phyloP scores from a whole-genome alignment of 129 eudicot species.

The Kitagawia praeruptora region DNA sequence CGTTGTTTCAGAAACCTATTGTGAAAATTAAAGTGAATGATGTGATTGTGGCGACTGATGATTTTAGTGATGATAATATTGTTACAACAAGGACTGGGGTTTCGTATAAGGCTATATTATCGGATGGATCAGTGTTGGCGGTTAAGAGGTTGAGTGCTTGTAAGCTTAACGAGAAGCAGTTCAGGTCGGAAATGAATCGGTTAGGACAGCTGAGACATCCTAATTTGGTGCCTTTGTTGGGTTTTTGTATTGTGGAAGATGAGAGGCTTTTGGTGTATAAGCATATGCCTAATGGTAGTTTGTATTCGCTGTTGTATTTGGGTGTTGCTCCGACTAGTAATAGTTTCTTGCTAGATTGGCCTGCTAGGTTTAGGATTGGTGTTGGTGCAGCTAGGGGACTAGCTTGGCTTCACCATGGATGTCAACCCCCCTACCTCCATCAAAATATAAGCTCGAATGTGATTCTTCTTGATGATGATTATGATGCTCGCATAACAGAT shows the following conservation, averaged over 20 bases:
- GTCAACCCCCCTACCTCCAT: constrained; percentile 51
- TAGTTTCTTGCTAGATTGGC: constrained; percentile 38
- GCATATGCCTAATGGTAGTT: constrained; percentile 50
- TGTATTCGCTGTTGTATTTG: constrained; percentile 29
- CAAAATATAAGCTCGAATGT: constrained; percentile 51
- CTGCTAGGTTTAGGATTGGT: constrained; percentile 41
- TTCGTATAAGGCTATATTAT: constrained; percentile 46
- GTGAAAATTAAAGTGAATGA: constrained; percentile 56
- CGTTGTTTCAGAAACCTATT: constrained; percentile 57
- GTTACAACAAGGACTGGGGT: constrained; percentile 57
- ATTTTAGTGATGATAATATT: constrained; percentile 30
- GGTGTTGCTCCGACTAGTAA: constrained; percentile 5
- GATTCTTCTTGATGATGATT: constrained; percentile 55
- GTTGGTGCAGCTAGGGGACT: constrained; percentile 55
- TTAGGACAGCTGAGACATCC: constrained; percentile 75
- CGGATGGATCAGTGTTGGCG: constrained; percentile 60
- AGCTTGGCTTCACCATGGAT: constrained; percentile 71
- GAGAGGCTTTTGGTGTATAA: constrained; percentile 54
- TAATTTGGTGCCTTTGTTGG: constrained; percentile 59
- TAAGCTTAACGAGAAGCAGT: constrained; percentile 60
- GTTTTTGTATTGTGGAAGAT: constrained; percentile 52
- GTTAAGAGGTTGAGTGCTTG: constrained; percentile 53
- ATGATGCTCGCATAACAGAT: constrained; percentile 54
- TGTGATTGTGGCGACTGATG: constrained; percentile 45
- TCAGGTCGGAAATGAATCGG: constrained; percentile 55